Evolutionary conservation across 176 grass and related monocot species (phyloP).

Genomic region (Triticum aestivum): IWGSC_CS_RefSeq_v2.1 NC_057805.1:47982305-47982804

Average conservation of each 20-base stretch:
- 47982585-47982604: neutral
- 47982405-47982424: no score
- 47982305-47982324: neutral
- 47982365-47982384: neutral
- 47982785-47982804: conserved; percentile 74
- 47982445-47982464: neutral
- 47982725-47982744: neutral
- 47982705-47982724: neutral
- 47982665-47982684: neutral
- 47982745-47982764: neutral
- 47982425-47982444: no score
- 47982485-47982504: neutral
- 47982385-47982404: no score
- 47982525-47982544: neutral
- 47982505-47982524: neutral
- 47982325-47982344: neutral
- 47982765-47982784: conserved; percentile 21
- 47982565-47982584: neutral
- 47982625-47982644: no score
- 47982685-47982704: neutral
- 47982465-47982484: conserved; percentile 15
- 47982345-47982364: neutral
- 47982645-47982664: neutral
- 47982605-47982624: neutral
- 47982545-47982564: neutral